Evolutionary conservation across 2,329 filamentous ascomycete genomes (phyloP).

Genomic region (Cercospora sojina): DNA sequence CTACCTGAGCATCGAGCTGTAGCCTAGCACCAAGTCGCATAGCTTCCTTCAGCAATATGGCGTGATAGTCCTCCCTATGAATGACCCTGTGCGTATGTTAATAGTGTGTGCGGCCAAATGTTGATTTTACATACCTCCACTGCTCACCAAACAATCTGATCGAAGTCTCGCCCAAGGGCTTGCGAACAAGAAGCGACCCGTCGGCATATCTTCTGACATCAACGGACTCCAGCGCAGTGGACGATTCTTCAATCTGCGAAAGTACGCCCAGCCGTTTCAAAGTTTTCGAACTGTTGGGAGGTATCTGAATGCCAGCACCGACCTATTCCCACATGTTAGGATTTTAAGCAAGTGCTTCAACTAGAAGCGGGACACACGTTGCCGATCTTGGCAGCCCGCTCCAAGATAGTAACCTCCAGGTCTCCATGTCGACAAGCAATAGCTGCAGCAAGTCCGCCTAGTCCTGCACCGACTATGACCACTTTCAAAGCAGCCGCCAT

Average conservation of each 20-base stretch:
- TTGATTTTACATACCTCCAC: background rate
- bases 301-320: constrained; percentile 29
- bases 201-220: background rate
- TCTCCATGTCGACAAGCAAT: constrained; percentile 38
- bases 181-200: background rate
- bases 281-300: constrained; percentile 31
- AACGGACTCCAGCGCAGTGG: background rate
- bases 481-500: background rate
- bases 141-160: background rate
- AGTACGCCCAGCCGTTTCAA: constrained; percentile 7
- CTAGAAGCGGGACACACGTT: constrained; percentile 27
- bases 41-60: constrained; percentile 52
- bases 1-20: constrained; percentile 46
- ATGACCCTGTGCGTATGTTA: background rate
- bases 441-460: constrained; percentile 44
- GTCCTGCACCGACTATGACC: constrained; percentile 36
- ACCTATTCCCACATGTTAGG: background rate
- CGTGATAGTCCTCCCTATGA: constrained; percentile 51
- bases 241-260: background rate
- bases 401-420: constrained; percentile 41
- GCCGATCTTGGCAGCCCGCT: constrained; percentile 39
- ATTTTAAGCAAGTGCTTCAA: background rate
- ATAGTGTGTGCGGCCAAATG: background rate
- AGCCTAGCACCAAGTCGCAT: constrained; percentile 54
- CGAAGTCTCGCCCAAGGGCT: background rate